Evolutionary conservation across 306 rosid species (phyloP).

Genomic region (Cyclanthera cordifolia): DNA sequence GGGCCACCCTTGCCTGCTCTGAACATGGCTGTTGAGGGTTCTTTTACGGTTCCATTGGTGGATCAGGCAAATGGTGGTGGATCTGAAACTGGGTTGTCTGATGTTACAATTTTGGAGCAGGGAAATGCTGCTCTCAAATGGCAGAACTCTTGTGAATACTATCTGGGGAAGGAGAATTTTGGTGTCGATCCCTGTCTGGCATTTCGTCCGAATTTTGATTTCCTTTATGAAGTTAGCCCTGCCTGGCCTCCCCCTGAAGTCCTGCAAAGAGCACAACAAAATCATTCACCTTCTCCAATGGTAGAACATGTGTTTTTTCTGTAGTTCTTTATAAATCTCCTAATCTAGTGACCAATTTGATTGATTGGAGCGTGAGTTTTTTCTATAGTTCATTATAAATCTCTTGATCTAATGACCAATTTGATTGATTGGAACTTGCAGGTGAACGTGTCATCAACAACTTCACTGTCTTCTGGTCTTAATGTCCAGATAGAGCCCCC

Average conservation of each 20-base stretch:
- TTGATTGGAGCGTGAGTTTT: slow-evolving; percentile 16
- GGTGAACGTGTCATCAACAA: slow-evolving; percentile 42
- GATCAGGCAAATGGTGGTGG: slow-evolving; percentile 19
- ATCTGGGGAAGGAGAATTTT: slow-evolving; percentile 28
- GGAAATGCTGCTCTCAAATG: slow-evolving; percentile 29
- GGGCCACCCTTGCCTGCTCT: slow-evolving; percentile 27
- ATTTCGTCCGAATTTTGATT: slow-evolving; percentile 22
- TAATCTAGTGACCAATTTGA: not conserved
- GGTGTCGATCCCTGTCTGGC: slow-evolving; percentile 37
- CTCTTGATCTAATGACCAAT: not conserved
- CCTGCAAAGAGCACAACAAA: slow-evolving; percentile 32
- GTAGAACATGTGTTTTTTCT: slow-evolving; percentile 18
- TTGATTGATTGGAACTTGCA: slow-evolving; percentile 25
- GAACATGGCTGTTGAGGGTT: slow-evolving; percentile 19
- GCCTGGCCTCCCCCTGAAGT: slow-evolving; percentile 28
- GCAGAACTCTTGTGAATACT: slow-evolving; percentile 28
- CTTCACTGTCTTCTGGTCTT: slow-evolving; percentile 28
- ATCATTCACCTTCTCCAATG: slow-evolving; percentile 32
- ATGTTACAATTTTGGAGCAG: slow-evolving; percentile 20
- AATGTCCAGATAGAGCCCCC: slow-evolving; percentile 80
- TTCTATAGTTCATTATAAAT: not conserved
- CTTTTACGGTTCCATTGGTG: slow-evolving; percentile 28
- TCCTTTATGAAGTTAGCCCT: slow-evolving; percentile 34
- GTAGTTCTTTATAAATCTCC: not conserved
- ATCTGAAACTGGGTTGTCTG: slow-evolving; percentile 25